These are phyloP conservation scores for Drechslera avenae DNA, from an alignment of 2,329 filamentous ascomycete species.

Conservation along the genomic window DNA sequence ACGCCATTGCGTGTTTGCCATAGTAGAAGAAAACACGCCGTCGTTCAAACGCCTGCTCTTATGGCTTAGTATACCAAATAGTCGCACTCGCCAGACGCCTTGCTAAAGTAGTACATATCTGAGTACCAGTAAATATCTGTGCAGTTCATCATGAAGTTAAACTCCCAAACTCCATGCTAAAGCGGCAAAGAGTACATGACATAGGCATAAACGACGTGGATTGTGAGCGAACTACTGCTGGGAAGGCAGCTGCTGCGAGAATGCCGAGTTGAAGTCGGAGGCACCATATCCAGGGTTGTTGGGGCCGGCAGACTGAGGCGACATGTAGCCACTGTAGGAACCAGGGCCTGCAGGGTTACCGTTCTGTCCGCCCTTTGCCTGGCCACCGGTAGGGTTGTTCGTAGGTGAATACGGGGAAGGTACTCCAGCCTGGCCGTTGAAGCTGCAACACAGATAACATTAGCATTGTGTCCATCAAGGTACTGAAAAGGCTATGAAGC, in stretches of 20 bases:
- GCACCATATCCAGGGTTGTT: conserved; percentile 7
- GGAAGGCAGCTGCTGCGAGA: conserved; percentile 20
- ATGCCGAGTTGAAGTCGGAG: conserved; percentile 13
- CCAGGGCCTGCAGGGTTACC: neutral
- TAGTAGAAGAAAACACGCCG: neutral
- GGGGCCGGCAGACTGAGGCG: conserved; percentile 8
- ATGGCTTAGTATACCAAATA: conserved; percentile 10
- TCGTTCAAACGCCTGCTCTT: conserved; percentile 6
- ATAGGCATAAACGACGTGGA: conserved; percentile 2
- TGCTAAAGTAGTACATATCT: conserved; percentile 13
- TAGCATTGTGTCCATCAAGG: neutral
- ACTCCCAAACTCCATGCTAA: conserved; percentile 17
- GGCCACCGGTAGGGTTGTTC: conserved; percentile 1
- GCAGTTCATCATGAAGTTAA: conserved; percentile 4
- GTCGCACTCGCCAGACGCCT: conserved; percentile 18
- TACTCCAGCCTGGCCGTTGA: conserved; percentile 2
- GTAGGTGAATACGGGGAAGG: conserved; percentile 9
- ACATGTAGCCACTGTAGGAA: neutral
- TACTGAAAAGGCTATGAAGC: conserved; percentile 1
- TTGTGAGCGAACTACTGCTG: conserved; percentile 1
- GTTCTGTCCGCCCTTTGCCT: neutral
- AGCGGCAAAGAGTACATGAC: conserved; percentile 9
- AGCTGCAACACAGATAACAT: conserved; percentile 2
- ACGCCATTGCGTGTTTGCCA: neutral
- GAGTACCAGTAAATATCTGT: conserved; percentile 6